phyloP scores from a whole-genome alignment of 306 rosid genomes.

The Cicer cuneatum region DNA sequence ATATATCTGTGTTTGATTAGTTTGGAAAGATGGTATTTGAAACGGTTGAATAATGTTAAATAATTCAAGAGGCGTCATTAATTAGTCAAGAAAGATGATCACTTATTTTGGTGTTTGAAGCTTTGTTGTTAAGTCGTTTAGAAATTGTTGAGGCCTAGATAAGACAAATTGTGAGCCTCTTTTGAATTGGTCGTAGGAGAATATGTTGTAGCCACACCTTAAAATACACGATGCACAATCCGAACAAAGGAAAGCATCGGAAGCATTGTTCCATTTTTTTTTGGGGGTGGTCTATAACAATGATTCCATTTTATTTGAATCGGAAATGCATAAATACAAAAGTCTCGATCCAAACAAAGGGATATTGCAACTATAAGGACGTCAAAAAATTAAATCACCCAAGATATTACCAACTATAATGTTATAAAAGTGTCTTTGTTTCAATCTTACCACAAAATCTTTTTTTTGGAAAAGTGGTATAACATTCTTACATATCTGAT shows the following conservation, averaged over 20 bases:
- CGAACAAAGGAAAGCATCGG: slow-evolving; percentile 7
- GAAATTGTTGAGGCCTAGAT: background rate
- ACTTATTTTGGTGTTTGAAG: slow-evolving; percentile 7
- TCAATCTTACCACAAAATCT: too few species aligned
- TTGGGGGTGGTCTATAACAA: too few species aligned
- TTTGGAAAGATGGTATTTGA: background rate
- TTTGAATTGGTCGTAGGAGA: slow-evolving; percentile 36
- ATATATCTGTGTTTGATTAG: slow-evolving; percentile 6
- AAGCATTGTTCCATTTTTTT: too few species aligned
- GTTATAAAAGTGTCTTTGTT: too few species aligned
- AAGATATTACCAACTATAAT: too few species aligned
- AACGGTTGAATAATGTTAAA: background rate
- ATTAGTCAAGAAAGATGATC: slow-evolving; percentile 32
- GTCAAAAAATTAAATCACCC: too few species aligned
- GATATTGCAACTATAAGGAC: background rate
- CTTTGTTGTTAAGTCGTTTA: slow-evolving; percentile 17
- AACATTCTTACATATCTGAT: too few species aligned
- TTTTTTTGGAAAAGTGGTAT: too few species aligned
- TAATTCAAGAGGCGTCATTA: background rate
- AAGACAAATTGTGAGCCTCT: background rate
- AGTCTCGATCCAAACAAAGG: slow-evolving; percentile 34
- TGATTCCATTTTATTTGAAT: background rate
- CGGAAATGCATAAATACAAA: background rate
- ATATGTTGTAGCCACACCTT: background rate
- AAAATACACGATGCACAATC: background rate